Conservation (phyloP, 2,329 filamentous ascomycete genomes). For the Neocucurbitaria cava region DNA sequence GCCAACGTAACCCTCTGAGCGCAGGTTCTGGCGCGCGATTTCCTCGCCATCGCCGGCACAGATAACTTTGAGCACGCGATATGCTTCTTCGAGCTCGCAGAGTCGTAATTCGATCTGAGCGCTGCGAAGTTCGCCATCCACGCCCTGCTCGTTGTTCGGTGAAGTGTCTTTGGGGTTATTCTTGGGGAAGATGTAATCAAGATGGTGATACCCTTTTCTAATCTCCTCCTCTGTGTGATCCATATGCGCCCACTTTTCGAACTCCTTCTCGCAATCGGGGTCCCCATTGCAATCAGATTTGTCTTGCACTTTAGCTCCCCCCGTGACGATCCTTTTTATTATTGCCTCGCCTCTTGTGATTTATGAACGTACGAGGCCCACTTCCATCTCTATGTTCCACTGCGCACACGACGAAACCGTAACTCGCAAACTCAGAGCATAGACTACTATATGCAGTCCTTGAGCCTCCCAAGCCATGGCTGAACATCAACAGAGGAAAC, state of each 20-base stretch:
- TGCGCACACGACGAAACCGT: conserved; percentile 70
- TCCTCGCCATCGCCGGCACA: conserved; percentile 61
- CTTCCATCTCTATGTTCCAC: conserved; percentile 71
- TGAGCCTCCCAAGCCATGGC: conserved; percentile 70
- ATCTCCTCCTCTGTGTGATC: conserved; percentile 50
- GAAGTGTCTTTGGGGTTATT: conserved; percentile 55
- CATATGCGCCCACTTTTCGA: conserved; percentile 35
- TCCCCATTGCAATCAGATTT: conserved; percentile 9
- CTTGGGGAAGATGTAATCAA: conserved; percentile 71
- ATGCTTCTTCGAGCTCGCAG: conserved; percentile 70
- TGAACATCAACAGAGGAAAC: conserved; percentile 71
- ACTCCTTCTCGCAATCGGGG: conserved; percentile 26
- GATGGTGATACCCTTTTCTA: conserved; percentile 54
- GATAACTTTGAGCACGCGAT: conserved; percentile 63
- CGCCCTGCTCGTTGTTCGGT: conserved; percentile 64
- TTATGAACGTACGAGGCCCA: conserved; percentile 67
- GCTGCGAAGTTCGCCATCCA: conserved; percentile 65
- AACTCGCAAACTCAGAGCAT: conserved; percentile 71
- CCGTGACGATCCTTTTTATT: conserved; percentile 21
- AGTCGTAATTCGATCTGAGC: conserved; percentile 69
- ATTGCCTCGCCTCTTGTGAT: conserved; percentile 54
- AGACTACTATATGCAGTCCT: conserved; percentile 68
- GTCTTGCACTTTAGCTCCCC: conserved; percentile 19
- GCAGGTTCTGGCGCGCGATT: conserved; percentile 61
- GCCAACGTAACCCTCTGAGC: conserved; percentile 64